Conservation (phyloP, 768 basidiomycete species). For the Gloeopeniophorella convolvens region DNA sequence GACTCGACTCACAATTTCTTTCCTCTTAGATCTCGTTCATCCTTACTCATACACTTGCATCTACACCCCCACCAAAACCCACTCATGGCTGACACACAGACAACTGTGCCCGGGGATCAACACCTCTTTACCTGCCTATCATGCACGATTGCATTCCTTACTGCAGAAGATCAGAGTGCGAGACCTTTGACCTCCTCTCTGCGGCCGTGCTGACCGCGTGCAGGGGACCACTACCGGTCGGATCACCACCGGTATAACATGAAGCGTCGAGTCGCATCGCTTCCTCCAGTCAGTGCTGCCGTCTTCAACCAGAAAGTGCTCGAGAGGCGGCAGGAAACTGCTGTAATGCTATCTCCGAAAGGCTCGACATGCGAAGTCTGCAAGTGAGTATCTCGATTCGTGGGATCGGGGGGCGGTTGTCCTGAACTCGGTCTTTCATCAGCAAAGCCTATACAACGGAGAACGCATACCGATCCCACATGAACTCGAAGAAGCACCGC, state of each 20-base stretch:
- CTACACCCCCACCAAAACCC: not conserved
- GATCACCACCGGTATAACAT: conserved; percentile 98
- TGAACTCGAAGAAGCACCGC: conserved; percentile 84
- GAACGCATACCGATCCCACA: conserved; percentile 83
- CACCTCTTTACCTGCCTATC: conserved; percentile 80
- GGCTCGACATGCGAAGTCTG: conserved; percentile 70
- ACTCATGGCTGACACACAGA: conserved; percentile 14
- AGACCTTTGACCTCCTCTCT: conserved; percentile 11
- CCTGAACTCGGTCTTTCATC: not conserved
- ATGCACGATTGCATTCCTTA: conserved; percentile 81
- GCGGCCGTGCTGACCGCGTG: conserved; percentile 5
- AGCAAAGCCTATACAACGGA: conserved; percentile 89
- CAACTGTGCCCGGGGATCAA: conserved; percentile 17
- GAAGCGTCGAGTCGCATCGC: conserved; percentile 87
- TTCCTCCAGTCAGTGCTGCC: conserved; percentile 74
- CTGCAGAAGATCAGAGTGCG: conserved; percentile 79
- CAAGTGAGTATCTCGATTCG: conserved; percentile 32
- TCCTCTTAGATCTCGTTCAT: conserved; percentile 10
- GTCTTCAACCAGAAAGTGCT: conserved; percentile 86
- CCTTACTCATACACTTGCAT: not conserved
- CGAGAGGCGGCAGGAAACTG: conserved; percentile 71
- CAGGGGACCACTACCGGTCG: conserved; percentile 83
- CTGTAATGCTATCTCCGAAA: conserved; percentile 53
- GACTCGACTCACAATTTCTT: too few species aligned
- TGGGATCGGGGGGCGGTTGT: not conserved